These are phyloP conservation scores for Rubus idaeus DNA, from an alignment of 306 rosid species.

Conservation along the genomic window DNA sequence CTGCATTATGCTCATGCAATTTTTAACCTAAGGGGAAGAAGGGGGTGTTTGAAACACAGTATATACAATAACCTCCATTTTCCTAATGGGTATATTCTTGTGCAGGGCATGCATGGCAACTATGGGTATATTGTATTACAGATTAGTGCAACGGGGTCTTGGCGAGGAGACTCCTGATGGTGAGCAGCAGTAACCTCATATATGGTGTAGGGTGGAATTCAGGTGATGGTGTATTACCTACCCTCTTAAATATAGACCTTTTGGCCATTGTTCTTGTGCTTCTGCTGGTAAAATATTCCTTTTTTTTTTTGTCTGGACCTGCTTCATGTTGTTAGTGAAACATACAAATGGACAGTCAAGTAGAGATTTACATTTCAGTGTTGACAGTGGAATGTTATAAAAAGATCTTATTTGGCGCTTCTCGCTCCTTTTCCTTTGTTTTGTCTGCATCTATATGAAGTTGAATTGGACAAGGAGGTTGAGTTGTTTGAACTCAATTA, in stretches of 20 bases:
- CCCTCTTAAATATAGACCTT: slow-evolving; percentile 28
- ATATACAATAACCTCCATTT: not conserved
- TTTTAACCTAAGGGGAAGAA: not conserved
- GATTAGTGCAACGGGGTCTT: slow-evolving; percentile 78
- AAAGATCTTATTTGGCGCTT: slow-evolving; percentile 30
- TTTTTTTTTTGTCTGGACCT: slow-evolving; percentile 35
- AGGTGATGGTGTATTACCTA: slow-evolving; percentile 32
- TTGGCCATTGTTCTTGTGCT: slow-evolving; percentile 33
- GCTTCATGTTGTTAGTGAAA: slow-evolving; percentile 31
- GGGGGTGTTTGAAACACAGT: not conserved
- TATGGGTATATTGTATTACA: slow-evolving; percentile 98
- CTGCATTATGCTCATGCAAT: not conserved
- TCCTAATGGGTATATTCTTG: slow-evolving; percentile 31
- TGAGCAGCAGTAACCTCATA: slow-evolving; percentile 44
- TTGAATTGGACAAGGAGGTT: slow-evolving; percentile 49
- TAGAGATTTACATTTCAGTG: slow-evolving; percentile 41
- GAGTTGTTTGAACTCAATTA: slow-evolving; percentile 15
- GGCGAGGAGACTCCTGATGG: slow-evolving; percentile 57
- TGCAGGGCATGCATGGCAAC: slow-evolving; percentile 99
- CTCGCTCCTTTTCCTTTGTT: not conserved
- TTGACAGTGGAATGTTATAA: slow-evolving; percentile 32
- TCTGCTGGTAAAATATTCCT: slow-evolving; percentile 33
- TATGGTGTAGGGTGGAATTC: slow-evolving; percentile 22
- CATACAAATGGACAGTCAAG: slow-evolving; percentile 38
- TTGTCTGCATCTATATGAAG: slow-evolving; percentile 35